Evolutionary conservation across 2,329 filamentous ascomycete species (phyloP).

Genomic region (Penicillium vulpinum): DNA sequence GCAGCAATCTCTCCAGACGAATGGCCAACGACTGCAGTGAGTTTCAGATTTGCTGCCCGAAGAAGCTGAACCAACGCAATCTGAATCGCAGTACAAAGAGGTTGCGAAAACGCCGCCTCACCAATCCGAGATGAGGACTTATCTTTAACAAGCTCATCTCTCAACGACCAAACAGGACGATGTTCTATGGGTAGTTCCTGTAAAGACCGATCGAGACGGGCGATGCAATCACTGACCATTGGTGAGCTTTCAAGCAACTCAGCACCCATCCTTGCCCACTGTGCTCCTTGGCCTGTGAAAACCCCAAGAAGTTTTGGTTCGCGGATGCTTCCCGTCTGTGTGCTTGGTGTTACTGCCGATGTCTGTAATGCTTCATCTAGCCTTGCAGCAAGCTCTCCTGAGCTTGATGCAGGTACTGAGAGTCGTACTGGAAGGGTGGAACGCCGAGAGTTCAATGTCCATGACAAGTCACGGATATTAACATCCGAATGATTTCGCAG

Average conservation of each 20-base stretch:
- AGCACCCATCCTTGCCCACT: conserved; percentile 34
- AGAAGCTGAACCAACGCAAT: conserved; percentile 31
- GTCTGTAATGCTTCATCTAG: conserved; percentile 10
- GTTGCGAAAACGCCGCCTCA: conserved; percentile 25
- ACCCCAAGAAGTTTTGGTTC: conserved; percentile 22
- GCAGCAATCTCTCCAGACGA: conserved; percentile 55
- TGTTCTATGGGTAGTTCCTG: conserved; percentile 21
- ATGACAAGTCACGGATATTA: conserved; percentile 17
- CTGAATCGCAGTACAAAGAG: conserved; percentile 31
- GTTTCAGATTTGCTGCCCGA: conserved; percentile 32
- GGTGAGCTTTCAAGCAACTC: conserved; percentile 16
- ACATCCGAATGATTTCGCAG: conserved; percentile 3
- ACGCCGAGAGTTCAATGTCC: conserved; percentile 24
- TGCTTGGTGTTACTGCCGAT: conserved; percentile 1
- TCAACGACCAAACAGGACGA: conserved; percentile 24
- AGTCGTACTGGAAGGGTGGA: conserved; percentile 20
- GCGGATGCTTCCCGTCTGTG: conserved; percentile 7
- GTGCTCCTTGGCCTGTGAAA: conserved; percentile 36
- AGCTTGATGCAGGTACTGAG: conserved; percentile 15
- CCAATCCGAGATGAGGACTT: conserved; percentile 16
- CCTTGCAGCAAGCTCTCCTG: conserved; percentile 7
- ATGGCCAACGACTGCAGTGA: conserved; percentile 48
- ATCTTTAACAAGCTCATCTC: conserved; percentile 19
- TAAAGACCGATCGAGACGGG: conserved; percentile 17
- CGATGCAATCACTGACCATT: conserved; percentile 14